These are phyloP conservation scores for Cyphellophora europaea DNA, from an alignment of 2,329 filamentous ascomycete species.

Conservation along the genomic window DNA sequence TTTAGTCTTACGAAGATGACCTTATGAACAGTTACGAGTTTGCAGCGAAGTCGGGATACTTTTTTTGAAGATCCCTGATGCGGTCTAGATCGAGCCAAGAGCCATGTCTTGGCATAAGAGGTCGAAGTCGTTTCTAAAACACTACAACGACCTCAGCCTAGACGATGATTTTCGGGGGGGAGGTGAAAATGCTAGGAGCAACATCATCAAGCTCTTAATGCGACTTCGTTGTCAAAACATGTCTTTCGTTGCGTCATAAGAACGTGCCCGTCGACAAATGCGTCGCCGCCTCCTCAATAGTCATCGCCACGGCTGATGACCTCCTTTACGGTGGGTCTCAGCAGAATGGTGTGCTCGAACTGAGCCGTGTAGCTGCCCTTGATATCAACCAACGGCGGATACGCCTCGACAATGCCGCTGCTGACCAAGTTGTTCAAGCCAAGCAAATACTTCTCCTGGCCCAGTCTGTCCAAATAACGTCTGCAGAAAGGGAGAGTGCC, in stretches of 20 bases:
- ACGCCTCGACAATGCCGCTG: slow-evolving; percentile 77
- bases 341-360: slow-evolving; percentile 78
- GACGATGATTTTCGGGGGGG: no score
- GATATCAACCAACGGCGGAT: slow-evolving; percentile 80
- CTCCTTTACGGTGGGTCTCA: slow-evolving; percentile 75
- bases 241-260: no score
- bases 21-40: no score
- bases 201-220: no score
- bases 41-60: slow-evolving; percentile 1
- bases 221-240: no score
- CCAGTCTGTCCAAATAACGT: slow-evolving; percentile 83
- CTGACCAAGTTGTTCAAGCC: slow-evolving; percentile 81
- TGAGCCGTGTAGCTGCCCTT: slow-evolving; percentile 94
- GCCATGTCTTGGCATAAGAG: not conserved
- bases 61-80: not conserved
- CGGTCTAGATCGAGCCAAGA: not conserved
- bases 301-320: slow-evolving; percentile 79
- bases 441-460: slow-evolving; percentile 86
- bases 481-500: slow-evolving; percentile 85
- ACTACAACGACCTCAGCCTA: no score
- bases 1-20: no score
- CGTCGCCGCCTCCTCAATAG: no score
- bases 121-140: no score
- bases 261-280: no score
- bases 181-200: no score